Evolutionary conservation across 495 filamentous ascomycete species (phyloP), one percentile per base, ranked within the genome.

Genomic region (Amniculicola lignicola): DNA sequence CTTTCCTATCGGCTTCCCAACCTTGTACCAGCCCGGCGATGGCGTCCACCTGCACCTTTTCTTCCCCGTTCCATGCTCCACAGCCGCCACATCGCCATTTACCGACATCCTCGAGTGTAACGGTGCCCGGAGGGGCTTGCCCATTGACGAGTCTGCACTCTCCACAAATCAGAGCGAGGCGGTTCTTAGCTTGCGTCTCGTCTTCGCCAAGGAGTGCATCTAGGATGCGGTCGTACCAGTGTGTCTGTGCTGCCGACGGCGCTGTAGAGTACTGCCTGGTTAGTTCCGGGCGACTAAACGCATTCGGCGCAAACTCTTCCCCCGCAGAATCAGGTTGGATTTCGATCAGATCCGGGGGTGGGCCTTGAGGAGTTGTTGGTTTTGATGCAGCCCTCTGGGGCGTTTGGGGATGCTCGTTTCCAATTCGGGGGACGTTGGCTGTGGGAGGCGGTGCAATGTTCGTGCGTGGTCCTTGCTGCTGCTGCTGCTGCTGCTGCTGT

Each of bases 201-300:
- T 99, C 93, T 69, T 99, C 93, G 19, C 93, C 93, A 0, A 99
- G 76, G 25, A 99, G 79, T 4, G 95, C 83, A 65, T 98, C 93
- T 33, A 97, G 70, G 27, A 98, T 80, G 37, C 93, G 83, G 65
- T 98, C 93, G 69, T 96, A 97, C 94, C 94, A 97, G 55, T 84
- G 81, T 29, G 83, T 73, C 36, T 79, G 79, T 59, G 69, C 77
- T 63, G 65, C 79, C 68, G 57, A 69, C 29, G 60, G 53, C 72
- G 79, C 66, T 73, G 71, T 2, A 66, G 67, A 63, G 65, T 79
- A 74, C 37, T 75, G 75, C 28, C 68, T 47, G 49, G 68, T 70
- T 0, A 57, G 15, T 10, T 61, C 57, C 2, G 66, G 57, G 0
- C 54, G 7, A 67, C 61, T 16, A 65, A 80, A 80, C 45, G 80